These are phyloP conservation scores for Globisporangium parvum DNA, from an alignment of 352 stramenopile species.

Conservation along the genomic window DNA sequence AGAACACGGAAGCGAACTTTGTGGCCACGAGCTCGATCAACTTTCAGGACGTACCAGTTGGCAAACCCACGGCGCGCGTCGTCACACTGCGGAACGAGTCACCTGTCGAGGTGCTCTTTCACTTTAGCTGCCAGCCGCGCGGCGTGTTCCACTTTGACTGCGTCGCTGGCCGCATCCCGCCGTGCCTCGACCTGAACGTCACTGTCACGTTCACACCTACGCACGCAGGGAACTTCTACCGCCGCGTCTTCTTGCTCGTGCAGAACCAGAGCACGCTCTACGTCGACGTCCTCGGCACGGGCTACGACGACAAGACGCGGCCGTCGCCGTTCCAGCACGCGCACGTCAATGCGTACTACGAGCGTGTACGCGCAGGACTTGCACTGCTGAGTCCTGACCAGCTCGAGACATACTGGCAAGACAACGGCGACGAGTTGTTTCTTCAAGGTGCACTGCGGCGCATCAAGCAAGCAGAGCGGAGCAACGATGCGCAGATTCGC, in stretches of 20 bases:
- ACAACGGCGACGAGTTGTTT: constrained; percentile 64
- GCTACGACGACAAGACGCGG: constrained; percentile 83
- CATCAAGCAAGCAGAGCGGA: constrained; percentile 15
- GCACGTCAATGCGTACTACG: constrained; percentile 85
- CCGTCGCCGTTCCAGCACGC: constrained; percentile 89
- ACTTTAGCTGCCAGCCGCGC: constrained; percentile 64
- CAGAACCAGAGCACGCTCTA: constrained; percentile 83
- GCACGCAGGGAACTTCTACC: constrained; percentile 89
- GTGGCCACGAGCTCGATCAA: constrained; percentile 77
- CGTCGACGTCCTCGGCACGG: constrained; percentile 88
- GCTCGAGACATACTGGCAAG: constrained; percentile 65
- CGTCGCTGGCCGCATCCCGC: constrained; percentile 70
- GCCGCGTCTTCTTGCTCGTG: constrained; percentile 78
- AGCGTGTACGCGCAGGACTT: constrained; percentile 47
- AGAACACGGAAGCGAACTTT: constrained; percentile 69
- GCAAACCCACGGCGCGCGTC: constrained; percentile 47
- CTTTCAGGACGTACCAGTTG: constrained; percentile 84
- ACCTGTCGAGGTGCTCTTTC: constrained; percentile 60
- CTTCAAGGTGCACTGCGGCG: constrained; percentile 42
- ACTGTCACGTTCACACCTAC: constrained; percentile 77
- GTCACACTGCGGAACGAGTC: constrained; percentile 84
- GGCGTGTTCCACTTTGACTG: constrained; percentile 86
- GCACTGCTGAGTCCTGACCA: constrained; percentile 75
- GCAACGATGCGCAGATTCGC: background rate
- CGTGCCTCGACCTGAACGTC: constrained; percentile 70